Percentiles rank a stretch among this genome's conserved stretches.
phyloP scores from a whole-genome alignment of 139 green algal genomes.

The Volvox africanus region DNA sequence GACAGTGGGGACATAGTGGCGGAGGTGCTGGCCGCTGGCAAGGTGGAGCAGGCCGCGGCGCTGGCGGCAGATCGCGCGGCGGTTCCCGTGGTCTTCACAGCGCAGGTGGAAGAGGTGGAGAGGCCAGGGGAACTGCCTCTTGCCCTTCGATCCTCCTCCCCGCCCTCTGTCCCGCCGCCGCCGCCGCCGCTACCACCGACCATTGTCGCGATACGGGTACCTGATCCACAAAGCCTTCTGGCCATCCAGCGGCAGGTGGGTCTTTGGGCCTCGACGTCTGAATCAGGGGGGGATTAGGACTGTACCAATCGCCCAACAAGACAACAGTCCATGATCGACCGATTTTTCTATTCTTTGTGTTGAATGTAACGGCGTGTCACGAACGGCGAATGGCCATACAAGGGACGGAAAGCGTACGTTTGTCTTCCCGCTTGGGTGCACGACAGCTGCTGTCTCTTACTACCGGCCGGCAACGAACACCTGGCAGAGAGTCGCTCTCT shows the following conservation, averaged over 20 bases:
- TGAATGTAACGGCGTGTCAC: too few species aligned
- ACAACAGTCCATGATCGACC: too few species aligned
- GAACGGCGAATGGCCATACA: too few species aligned
- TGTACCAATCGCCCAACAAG: too few species aligned
- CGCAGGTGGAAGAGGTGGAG: not conserved
- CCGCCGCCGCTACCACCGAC: slow-evolving; percentile 23
- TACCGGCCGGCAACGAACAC: too few species aligned
- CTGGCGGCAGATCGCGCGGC: not conserved
- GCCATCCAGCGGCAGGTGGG: slow-evolving; percentile 25
- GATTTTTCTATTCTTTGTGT: too few species aligned
- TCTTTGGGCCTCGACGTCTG: not conserved
- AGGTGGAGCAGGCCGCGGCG: not conserved
- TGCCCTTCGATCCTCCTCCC: not conserved
- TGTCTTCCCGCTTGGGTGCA: too few species aligned
- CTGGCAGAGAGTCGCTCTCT: too few species aligned
- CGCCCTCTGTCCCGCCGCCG: not conserved
- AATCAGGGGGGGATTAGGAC: too few species aligned
- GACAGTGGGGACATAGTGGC: not conserved
- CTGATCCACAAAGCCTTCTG: not conserved
- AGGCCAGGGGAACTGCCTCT: not conserved
- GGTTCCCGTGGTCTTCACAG: not conserved
- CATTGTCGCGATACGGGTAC: not conserved
- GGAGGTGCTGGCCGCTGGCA: not conserved
- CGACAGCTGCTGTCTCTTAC: too few species aligned
- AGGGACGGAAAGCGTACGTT: too few species aligned